Evolutionary conservation across 371 early-diverging fungal genomes (phyloP).

Genomic region (Haplosporangium sp.): DNA sequence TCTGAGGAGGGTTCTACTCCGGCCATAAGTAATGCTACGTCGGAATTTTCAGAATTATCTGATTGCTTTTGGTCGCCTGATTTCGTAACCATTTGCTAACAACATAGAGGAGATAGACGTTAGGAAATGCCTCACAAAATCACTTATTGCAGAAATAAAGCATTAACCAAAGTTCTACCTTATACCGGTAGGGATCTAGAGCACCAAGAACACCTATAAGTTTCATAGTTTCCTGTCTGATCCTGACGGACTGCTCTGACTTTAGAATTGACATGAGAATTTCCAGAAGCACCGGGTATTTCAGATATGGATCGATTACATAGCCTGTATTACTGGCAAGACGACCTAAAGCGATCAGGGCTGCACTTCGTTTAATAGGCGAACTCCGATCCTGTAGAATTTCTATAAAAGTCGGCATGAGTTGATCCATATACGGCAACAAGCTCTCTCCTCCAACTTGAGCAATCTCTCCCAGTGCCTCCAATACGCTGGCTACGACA

Average conservation of each 20-base stretch:
- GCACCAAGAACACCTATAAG: constrained; percentile 96
- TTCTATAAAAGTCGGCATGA: constrained; percentile 91
- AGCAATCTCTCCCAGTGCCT: constrained; percentile 89
- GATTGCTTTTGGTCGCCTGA: constrained; percentile 65
- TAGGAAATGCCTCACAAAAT: neutral
- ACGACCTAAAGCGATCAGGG: constrained; percentile 86
- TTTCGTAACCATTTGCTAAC: constrained; percentile 59
- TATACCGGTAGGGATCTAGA: constrained; percentile 93
- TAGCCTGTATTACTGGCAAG: constrained; percentile 88
- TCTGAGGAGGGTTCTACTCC: constrained; percentile 82
- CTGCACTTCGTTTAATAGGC: constrained; percentile 87
- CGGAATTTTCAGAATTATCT: constrained; percentile 71
- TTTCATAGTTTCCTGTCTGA: constrained; percentile 89
- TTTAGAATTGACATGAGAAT: constrained; percentile 88
- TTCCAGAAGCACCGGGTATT: constrained; percentile 88
- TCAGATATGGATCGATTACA: constrained; percentile 92
- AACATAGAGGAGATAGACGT: neutral
- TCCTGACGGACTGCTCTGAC: constrained; percentile 76
- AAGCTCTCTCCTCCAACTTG: constrained; percentile 91
- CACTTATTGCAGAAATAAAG: neutral
- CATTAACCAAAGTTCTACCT: constrained; percentile 35
- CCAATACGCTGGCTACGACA: constrained; percentile 86
- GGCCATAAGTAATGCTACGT: constrained; percentile 74
- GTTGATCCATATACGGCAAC: constrained; percentile 80
- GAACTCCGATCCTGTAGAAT: constrained; percentile 92